These are phyloP conservation scores for Stellera chamaejasme DNA, from an alignment of 345 rosid genomes.

Conservation along the genomic window DNA sequence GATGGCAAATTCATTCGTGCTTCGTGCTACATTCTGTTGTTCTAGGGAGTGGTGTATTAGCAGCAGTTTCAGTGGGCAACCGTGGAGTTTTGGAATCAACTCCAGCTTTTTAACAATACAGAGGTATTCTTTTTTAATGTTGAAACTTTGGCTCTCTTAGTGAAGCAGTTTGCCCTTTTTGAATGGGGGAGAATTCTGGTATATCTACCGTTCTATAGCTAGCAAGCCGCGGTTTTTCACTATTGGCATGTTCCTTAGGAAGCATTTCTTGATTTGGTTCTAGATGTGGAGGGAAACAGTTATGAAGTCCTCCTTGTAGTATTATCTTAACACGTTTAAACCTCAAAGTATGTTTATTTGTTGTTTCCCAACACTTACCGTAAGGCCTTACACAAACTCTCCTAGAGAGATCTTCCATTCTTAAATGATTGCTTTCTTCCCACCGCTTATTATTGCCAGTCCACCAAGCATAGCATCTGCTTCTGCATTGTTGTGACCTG, in stretches of 20 bases:
- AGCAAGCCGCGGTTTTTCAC: neutral
- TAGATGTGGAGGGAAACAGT: neutral
- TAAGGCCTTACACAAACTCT: too few relatives aligned
- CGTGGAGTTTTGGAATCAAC: constrained; percentile 25
- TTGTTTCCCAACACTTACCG: too few relatives aligned
- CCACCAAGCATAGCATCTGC: too few relatives aligned
- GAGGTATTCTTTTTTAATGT: constrained; percentile 30
- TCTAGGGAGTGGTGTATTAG: constrained; percentile 22
- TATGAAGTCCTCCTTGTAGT: too few relatives aligned
- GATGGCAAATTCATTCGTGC: constrained; percentile 20
- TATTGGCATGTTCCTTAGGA: neutral
- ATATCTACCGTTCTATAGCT: neutral
- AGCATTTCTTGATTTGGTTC: neutral
- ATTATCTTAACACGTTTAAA: too few relatives aligned
- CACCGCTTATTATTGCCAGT: too few relatives aligned
- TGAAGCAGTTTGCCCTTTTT: neutral
- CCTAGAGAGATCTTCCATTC: too few relatives aligned
- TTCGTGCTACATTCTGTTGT: constrained; percentile 21
- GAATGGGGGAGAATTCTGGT: neutral
- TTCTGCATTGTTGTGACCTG: too few relatives aligned
- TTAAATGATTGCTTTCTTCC: too few relatives aligned
- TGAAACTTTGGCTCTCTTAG: neutral
- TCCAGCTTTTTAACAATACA: constrained; percentile 22
- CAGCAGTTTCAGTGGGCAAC: constrained; percentile 20
- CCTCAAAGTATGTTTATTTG: too few relatives aligned